Percentiles rank a stretch among this genome's conserved stretches.
Conservation (phyloP, 352 stramenopile genomes). For the Peronospora belbahrii region DNA sequence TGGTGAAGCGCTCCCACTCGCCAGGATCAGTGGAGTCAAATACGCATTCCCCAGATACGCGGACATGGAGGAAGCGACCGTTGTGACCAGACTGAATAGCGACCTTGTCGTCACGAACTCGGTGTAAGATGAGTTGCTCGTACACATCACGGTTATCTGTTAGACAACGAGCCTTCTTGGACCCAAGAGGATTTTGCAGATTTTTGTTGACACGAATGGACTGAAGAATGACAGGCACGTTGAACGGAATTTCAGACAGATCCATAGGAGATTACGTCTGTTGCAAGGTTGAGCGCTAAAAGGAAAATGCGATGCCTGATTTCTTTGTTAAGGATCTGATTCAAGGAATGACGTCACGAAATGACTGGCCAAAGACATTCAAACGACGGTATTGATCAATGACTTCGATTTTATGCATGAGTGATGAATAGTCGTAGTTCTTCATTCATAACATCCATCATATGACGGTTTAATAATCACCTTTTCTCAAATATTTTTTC, state of each 20-base stretch:
- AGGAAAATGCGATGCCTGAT: too few relatives aligned
- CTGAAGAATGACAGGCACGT: constrained; percentile 24
- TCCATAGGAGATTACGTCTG: constrained; percentile 26
- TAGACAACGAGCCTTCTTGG: constrained; percentile 26
- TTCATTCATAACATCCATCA: too few relatives aligned
- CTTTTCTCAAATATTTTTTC: too few relatives aligned
- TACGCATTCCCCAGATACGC: constrained; percentile 17
- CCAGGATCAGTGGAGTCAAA: constrained; percentile 25
- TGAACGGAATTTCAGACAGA: constrained; percentile 26
- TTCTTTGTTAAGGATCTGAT: too few relatives aligned
- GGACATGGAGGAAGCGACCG: constrained; percentile 23
- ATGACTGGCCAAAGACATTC: too few relatives aligned
- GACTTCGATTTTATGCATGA: too few relatives aligned
- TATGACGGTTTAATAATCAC: too few relatives aligned
- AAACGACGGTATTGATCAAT: too few relatives aligned
- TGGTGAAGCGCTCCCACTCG: constrained; percentile 26
- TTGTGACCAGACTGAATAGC: constrained; percentile 24
- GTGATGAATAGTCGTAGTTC: too few relatives aligned
- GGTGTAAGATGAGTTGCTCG: constrained; percentile 26
- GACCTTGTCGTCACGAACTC: constrained; percentile 24
- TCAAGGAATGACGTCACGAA: too few relatives aligned
- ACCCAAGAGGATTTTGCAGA: constrained; percentile 26
- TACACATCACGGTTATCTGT: constrained; percentile 22
- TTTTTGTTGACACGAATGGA: constrained; percentile 15
- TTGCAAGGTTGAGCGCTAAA: too few relatives aligned